Conservation (phyloP, 371 early-diverging fungal species). For the Mortierella sp. region DNA sequence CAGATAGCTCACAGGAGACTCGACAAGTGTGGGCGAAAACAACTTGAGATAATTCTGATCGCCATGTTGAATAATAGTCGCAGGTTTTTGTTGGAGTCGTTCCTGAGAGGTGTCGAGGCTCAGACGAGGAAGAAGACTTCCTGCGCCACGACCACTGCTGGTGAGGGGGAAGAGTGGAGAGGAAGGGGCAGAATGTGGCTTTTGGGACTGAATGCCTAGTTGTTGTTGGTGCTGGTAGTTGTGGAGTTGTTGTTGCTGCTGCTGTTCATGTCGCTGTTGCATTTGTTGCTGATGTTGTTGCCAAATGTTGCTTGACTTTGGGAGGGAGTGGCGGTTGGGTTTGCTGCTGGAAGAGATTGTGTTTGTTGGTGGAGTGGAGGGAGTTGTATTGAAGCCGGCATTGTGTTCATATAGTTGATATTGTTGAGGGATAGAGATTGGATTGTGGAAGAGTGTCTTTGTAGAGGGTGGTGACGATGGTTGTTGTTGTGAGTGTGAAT, state of each 20-base stretch:
- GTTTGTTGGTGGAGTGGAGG: neutral
- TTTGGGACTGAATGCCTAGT: neutral
- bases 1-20: conserved; percentile 54
- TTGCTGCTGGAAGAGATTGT: neutral
- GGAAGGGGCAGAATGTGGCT: neutral
- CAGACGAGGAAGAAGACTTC: conserved; percentile 33
- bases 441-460: conserved; percentile 11
- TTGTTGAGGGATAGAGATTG: conserved; percentile 4
- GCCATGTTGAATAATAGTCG: conserved; percentile 31
- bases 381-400: conserved; percentile 7
- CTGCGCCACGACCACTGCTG: neutral
- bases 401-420: neutral
- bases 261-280: conserved; percentile 18
- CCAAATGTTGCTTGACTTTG: conserved; percentile 31
- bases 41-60: conserved; percentile 46
- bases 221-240: conserved; percentile 18
- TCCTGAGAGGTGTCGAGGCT: conserved; percentile 51
- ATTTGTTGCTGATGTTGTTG: conserved; percentile 44
- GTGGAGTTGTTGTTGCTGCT: conserved; percentile 3
- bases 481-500: neutral
- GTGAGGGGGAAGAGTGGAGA: conserved; percentile 10
- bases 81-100: conserved; percentile 25
- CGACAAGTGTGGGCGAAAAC: conserved; percentile 44
- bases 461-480: neutral
- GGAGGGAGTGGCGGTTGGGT: conserved; percentile 43